phyloP scores from a whole-genome alignment of 108 stramenopile genomes.

The Mayamaea pseudoterrestris region DNA sequence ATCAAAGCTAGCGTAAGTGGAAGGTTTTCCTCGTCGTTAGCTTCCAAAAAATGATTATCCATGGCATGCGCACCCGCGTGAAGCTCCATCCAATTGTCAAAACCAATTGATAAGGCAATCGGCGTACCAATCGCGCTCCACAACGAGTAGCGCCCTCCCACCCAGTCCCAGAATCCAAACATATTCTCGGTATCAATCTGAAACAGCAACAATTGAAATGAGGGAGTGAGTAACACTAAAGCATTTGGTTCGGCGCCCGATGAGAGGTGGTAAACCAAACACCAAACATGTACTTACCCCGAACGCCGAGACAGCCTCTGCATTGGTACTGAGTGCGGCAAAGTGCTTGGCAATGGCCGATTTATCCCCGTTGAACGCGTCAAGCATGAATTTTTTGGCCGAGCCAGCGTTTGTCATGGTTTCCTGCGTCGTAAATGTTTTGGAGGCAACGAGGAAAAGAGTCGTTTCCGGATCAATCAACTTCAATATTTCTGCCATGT shows the following conservation, averaged over 20 bases:
- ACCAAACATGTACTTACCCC: slow-evolving; percentile 89
- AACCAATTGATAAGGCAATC: slow-evolving; percentile 85
- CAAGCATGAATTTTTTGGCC: slow-evolving; percentile 82
- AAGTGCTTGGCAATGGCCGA: slow-evolving; percentile 86
- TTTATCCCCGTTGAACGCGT: slow-evolving; percentile 46
- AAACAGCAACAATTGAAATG: too few relatives aligned
- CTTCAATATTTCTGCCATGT: slow-evolving; percentile 81
- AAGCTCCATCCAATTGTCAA: slow-evolving; percentile 80
- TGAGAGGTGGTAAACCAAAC: slow-evolving; percentile 87
- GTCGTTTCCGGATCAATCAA: slow-evolving; percentile 81
- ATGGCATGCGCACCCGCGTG: slow-evolving; percentile 96
- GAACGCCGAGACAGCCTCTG: slow-evolving; percentile 52
- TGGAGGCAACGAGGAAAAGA: slow-evolving; percentile 85
- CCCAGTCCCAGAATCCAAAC: slow-evolving; percentile 99
- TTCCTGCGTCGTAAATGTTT: slow-evolving; percentile 98
- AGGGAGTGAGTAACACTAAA: not conserved
- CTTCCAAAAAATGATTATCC: slow-evolving; percentile 93
- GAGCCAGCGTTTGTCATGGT: slow-evolving; percentile 98
- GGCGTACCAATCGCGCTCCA: slow-evolving; percentile 87
- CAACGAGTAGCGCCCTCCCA: slow-evolving; percentile 90
- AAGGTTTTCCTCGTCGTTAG: slow-evolving; percentile 84
- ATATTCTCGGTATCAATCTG: slow-evolving; percentile 90
- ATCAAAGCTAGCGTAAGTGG: slow-evolving; percentile 92
- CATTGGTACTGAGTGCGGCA: slow-evolving; percentile 77
- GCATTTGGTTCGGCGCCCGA: slow-evolving; percentile 49